Percentiles rank a stretch among this genome's conserved stretches.
These are phyloP conservation scores for Pseudogymnoascus sp. DNA, from an alignment of 2,329 filamentous ascomycete genomes.

Conservation along the genomic window DNA sequence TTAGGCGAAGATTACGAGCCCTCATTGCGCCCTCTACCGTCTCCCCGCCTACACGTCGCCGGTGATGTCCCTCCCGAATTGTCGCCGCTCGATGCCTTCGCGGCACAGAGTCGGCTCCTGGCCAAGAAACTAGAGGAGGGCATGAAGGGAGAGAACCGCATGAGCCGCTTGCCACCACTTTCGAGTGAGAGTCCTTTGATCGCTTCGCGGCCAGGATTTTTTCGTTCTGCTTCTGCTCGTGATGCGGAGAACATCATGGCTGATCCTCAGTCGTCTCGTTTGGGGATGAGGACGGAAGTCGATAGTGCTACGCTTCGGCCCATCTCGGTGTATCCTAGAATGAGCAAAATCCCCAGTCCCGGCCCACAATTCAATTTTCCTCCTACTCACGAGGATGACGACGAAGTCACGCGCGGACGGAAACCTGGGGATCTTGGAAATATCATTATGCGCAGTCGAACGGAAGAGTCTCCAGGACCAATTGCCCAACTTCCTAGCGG, in stretches of 20 bases:
- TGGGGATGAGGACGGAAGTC: constrained; percentile 46
- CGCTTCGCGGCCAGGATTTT: constrained; percentile 71
- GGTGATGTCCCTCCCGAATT: constrained; percentile 81
- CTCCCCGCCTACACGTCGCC: constrained; percentile 68
- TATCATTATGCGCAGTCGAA: constrained; percentile 26
- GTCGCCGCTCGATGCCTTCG: constrained; percentile 92
- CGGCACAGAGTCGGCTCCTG: constrained; percentile 79
- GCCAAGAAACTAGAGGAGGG: constrained; percentile 80
- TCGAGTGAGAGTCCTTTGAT: constrained; percentile 75
- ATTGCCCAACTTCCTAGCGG: constrained; percentile 29
- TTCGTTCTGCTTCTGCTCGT: constrained; percentile 64
- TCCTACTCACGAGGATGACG: background rate
- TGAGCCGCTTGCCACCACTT: constrained; percentile 78
- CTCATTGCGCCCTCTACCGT: constrained; percentile 30
- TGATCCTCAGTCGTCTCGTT: constrained; percentile 30
- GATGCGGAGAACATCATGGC: constrained; percentile 38
- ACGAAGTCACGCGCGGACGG: background rate
- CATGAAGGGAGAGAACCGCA: constrained; percentile 61
- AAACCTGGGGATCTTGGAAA: background rate
- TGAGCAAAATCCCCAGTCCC: constrained; percentile 48
- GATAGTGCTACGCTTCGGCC: constrained; percentile 49
- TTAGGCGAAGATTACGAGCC: constrained; percentile 15
- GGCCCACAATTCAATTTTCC: background rate
- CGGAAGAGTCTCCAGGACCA: constrained; percentile 50
- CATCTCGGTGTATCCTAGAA: constrained; percentile 64